These are phyloP conservation scores for Narthecium ossifragum DNA, from an alignment of 106 monocot species.

Conservation along the genomic window DNA sequence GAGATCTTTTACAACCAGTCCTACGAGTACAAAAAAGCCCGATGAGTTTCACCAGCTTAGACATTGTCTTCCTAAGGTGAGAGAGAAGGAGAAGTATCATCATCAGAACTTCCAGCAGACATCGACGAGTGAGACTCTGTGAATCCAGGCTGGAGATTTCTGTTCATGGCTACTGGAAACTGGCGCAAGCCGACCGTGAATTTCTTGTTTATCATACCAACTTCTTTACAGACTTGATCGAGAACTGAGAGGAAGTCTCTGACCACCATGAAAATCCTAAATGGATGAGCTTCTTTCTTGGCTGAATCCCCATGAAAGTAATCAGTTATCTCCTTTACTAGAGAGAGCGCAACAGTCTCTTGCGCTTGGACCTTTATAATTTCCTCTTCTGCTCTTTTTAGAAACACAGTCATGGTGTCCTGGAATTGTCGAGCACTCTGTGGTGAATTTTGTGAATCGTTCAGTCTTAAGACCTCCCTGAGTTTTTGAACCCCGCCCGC, in stretches of 20 bases:
- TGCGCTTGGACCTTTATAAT: conserved; percentile 18
- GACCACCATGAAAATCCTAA: conserved; percentile 46
- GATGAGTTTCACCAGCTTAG: too few relatives aligned
- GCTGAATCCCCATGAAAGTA: conserved; percentile 40
- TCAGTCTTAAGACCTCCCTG: conserved; percentile 18
- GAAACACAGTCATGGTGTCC: conserved; percentile 21
- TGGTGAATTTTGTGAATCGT: background rate
- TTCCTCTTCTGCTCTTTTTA: conserved; percentile 28
- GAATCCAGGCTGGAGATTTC: background rate
- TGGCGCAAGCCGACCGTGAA: background rate
- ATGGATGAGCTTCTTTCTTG: conserved; percentile 41
- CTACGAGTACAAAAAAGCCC: too few relatives aligned
- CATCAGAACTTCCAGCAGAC: conserved; percentile 23
- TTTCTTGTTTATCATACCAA: conserved; percentile 17
- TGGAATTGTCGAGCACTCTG: conserved; percentile 16
- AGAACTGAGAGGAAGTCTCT: conserved; percentile 36
- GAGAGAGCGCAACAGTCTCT: conserved; percentile 6
- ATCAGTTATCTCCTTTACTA: conserved; percentile 29
- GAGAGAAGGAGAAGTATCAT: conserved; percentile 12
- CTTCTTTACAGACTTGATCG: conserved; percentile 42
- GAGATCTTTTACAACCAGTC: too few relatives aligned
- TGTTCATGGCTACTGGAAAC: conserved; percentile 3
- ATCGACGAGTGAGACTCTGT: background rate
- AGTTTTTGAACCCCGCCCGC: conserved; percentile 22
- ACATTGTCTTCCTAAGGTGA: too few relatives aligned